These are phyloP conservation scores for Polygonum maritimum DNA, from an alignment of 148 eudicot genomes.

Conservation along the genomic window DNA sequence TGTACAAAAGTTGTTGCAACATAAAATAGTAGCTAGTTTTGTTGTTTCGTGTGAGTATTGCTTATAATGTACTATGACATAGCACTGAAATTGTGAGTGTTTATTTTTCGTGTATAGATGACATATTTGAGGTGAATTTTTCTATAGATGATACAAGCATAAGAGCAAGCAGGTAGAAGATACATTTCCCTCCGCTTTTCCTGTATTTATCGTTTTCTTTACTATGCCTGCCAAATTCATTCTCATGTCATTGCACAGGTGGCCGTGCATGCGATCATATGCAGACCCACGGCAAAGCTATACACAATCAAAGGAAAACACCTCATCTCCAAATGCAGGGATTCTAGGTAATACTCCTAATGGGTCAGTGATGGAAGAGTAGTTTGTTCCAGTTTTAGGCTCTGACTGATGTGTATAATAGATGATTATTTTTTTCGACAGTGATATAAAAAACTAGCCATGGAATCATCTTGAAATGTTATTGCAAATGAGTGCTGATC, in stretches of 20 bases:
- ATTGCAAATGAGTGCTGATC: neutral
- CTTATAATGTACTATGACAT: neutral
- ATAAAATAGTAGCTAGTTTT: neutral
- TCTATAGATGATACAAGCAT: constrained; percentile 5
- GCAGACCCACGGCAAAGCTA: constrained; percentile 8
- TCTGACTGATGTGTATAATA: neutral
- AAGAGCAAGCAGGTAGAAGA: constrained; percentile 11
- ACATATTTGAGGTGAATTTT: constrained; percentile 4
- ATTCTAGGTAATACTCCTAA: neutral
- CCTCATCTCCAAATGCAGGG: constrained; percentile 4
- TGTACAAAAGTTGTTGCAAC: neutral
- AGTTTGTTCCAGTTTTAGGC: neutral
- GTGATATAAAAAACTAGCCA: neutral
- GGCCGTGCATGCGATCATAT: constrained; percentile 11
- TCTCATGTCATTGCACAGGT: constrained; percentile 3
- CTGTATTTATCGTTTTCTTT: neutral
- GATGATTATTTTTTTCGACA: neutral
- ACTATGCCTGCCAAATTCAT: neutral
- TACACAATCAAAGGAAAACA: neutral
- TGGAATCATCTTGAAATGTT: neutral
- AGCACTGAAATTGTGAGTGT: neutral
- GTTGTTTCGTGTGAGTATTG: neutral
- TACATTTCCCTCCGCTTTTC: neutral
- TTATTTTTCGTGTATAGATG: constrained; percentile 5
- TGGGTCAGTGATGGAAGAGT: constrained; percentile 5